phyloP scores from a whole-genome alignment of 345 rosid genomes.

The Pseudoturritis turrita region DNA sequence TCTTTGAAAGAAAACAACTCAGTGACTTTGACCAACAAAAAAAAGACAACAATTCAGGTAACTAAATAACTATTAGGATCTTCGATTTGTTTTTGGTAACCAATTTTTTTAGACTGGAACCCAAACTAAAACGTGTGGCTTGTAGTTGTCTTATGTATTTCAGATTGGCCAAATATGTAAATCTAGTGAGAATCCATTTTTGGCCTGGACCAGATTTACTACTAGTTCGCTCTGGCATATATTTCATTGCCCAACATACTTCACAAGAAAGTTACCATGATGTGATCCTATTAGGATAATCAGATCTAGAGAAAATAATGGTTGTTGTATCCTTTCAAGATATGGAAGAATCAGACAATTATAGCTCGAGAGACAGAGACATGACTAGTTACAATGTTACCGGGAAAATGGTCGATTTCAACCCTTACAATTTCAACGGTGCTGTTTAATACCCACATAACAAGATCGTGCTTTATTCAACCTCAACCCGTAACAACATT shows the following conservation, averaged over 20 bases:
- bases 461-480: too few species aligned
- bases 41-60: background rate
- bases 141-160: background rate
- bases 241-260: background rate
- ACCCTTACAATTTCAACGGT: too few species aligned
- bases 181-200: too few species aligned
- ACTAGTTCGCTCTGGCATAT: background rate
- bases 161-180: background rate
- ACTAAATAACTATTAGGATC: background rate
- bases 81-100: background rate
- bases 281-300: background rate
- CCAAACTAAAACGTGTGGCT: background rate
- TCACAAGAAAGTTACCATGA: background rate
- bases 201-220: background rate
- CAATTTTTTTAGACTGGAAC: background rate
- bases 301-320: background rate
- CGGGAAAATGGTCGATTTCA: too few species aligned
- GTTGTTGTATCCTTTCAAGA: background rate
- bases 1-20: background rate
- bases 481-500: too few species aligned
- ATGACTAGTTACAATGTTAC: too few species aligned
- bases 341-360: too few species aligned
- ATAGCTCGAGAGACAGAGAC: too few species aligned
- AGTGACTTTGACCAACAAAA: slow-evolving; percentile 6
- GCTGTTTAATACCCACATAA: too few species aligned